phyloP scores from a whole-genome alignment of 305 asterid species.

The Fraxinus nigra region DNA sequence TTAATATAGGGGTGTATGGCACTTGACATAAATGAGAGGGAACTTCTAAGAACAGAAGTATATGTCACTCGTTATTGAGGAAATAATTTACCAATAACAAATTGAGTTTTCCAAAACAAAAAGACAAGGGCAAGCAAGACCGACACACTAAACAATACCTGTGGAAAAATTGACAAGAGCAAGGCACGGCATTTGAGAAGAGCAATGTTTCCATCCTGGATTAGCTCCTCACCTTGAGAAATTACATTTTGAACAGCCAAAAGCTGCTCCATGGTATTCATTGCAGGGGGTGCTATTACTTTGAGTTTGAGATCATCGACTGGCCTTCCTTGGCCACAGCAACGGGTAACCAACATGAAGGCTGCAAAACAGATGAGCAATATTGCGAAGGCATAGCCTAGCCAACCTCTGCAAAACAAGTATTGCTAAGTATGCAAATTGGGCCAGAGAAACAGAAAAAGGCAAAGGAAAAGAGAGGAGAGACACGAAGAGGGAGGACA shows the following conservation, averaged over 20 bases:
- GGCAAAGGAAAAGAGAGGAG: not conserved
- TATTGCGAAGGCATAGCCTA: conserved; percentile 51
- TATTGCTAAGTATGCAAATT: not conserved
- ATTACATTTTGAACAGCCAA: conserved; percentile 87
- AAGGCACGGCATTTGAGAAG: conserved; percentile 82
- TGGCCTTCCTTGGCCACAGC: conserved; percentile 53
- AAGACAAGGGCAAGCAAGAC: conserved; percentile 7
- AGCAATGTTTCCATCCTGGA: conserved; percentile 76
- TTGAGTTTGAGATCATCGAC: conserved; percentile 54
- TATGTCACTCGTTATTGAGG: not conserved
- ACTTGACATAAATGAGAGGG: not conserved
- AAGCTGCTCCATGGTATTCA: conserved; percentile 94
- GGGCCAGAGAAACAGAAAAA: not conserved
- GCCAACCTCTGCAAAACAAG: conserved; percentile 77
- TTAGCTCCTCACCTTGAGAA: conserved; percentile 82
- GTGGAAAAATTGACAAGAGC: conserved; percentile 77
- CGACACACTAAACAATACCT: conserved; percentile 41
- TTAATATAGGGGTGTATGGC: not conserved
- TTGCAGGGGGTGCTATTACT: conserved; percentile 73
- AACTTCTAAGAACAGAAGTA: not conserved
- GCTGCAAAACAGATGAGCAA: conserved; percentile 45
- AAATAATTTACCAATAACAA: conserved; percentile 6
- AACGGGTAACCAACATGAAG: conserved; percentile 74
- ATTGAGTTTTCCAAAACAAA: conserved; percentile 1
- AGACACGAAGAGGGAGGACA: not conserved